phyloP scores from a whole-genome alignment of 345 rosid genomes.

The Hypericum androsaemum region DNA sequence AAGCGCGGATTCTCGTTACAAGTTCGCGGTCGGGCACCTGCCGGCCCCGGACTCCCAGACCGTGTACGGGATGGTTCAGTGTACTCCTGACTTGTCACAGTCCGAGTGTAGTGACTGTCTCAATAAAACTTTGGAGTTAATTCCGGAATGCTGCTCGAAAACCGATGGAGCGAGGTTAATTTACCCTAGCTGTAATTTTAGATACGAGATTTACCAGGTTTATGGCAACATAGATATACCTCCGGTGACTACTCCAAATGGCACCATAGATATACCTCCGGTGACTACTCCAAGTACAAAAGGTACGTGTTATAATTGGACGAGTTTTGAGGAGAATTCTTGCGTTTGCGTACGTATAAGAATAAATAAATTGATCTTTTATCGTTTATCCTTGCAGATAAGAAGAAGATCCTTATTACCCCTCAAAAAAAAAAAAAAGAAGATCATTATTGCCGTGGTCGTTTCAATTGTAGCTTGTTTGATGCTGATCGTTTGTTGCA shows the following conservation, averaged over 20 bases:
- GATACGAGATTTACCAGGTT: slow-evolving; percentile 30
- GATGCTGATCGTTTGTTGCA: slow-evolving; percentile 10
- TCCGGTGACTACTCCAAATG: neutral
- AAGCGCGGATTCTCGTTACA: slow-evolving; percentile 16
- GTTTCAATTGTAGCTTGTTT: slow-evolving; percentile 6
- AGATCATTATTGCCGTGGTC: slow-evolving; percentile 5
- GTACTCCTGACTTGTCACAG: slow-evolving; percentile 37
- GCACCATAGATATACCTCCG: neutral
- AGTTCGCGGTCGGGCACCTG: slow-evolving; percentile 21
- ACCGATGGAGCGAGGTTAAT: slow-evolving; percentile 27
- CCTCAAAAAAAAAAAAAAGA: no score
- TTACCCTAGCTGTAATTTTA: slow-evolving; percentile 32
- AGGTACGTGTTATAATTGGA: neutral
- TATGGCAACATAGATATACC: slow-evolving; percentile 1
- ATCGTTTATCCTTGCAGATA: slow-evolving; percentile 5
- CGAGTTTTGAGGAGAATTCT: neutral
- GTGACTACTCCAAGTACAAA: neutral
- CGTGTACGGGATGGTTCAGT: slow-evolving; percentile 38
- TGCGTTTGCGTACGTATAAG: neutral
- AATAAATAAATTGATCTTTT: no score
- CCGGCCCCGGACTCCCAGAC: slow-evolving; percentile 11
- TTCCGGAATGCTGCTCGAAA: slow-evolving; percentile 22
- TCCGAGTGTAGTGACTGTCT: slow-evolving; percentile 28
- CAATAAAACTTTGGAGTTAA: slow-evolving; percentile 3
- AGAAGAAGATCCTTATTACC: neutral